Base-by-base conservation (phyloP, 108 stramenopile species). In the Cyclotella atomus region DNA sequence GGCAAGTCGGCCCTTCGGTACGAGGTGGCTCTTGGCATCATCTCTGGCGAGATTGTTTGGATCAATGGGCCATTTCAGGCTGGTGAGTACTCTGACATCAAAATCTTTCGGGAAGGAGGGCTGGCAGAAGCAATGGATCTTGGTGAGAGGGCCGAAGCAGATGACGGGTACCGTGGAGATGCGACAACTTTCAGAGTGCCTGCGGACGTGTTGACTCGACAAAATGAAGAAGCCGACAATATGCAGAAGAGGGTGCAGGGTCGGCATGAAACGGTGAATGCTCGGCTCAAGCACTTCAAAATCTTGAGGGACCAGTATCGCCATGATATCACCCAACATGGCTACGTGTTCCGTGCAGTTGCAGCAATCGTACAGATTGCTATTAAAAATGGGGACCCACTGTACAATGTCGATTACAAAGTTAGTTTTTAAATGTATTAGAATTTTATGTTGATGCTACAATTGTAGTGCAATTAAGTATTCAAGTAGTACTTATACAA, bases 261-360 rank as follows among this genome's bases (percentile, higher is more conserved):
- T 2, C 44, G 82, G 7, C 82, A 86, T 46, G 78, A 83, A 68
- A 79, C 82, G 30, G 41, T 80, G 23, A 83, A 83, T 54, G 20
- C n/a, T 0, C 29, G 81, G 20, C 53, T 83, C 19, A 86, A 86
- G 36, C 8, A 19, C 0, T 86, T 76, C 14, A 27, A 28, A 21
- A 68, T 68, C 17, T n/a, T 68, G 49, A 7, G 35, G 3, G 19
- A 34, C 2, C 1, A 6, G 6, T 68, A 54, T 33, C 50, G 52
- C 25, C 66, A 68, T 54, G 66, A 68, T 19, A 35, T 54, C n/a
- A 24, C 49, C 12, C 46, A 29, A 9, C 66, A 68, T 36, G 52
- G 66, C 12, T 65, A 24, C 10, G 38, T 46, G 5, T 65, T 65
- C 19, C 43, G 45, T 65, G 63, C 63, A 46, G 27, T 56, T 56